A percentile compares a stretch with the other conserved stretches of the same genome.
Conservation (phyloP, 139 green algal genomes). For the Auxenochlorella pyrenoidosa region DNA sequence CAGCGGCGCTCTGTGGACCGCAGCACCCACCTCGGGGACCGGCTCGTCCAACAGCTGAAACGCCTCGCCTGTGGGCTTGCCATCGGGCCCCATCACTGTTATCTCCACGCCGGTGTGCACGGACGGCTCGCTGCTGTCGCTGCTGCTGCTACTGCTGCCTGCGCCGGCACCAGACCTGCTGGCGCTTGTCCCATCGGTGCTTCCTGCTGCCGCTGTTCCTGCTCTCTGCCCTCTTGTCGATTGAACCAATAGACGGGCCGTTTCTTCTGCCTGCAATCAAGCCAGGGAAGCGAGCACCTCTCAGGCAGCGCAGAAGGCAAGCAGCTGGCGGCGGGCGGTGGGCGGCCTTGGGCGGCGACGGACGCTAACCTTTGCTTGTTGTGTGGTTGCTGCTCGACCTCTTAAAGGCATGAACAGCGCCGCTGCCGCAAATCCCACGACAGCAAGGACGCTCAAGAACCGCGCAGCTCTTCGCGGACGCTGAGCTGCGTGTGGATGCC, state of each 20-base stretch:
- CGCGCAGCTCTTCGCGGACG: neutral
- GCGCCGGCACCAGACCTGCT: neutral
- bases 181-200: neutral
- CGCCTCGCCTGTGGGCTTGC: neutral
- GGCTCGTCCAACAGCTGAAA: neutral
- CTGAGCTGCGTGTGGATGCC: neutral
- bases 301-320: neutral
- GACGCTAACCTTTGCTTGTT: neutral
- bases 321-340: neutral
- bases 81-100: neutral
- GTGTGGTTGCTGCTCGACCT: neutral
- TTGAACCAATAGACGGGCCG: neutral
- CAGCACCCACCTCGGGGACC: neutral
- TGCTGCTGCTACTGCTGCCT: neutral
- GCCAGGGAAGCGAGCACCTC: neutral
- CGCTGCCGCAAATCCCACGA: neutral
- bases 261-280: neutral
- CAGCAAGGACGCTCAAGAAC: neutral
- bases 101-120: constrained; percentile 1
- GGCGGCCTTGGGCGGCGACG: neutral
- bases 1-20: no score
- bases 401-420: neutral
- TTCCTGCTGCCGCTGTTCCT: neutral
- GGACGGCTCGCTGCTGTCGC: neutral
- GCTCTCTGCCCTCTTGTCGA: neutral